phyloP scores from a whole-genome alignment of 768 basidiomycete species.

The Trametopsis cervina region DNA sequence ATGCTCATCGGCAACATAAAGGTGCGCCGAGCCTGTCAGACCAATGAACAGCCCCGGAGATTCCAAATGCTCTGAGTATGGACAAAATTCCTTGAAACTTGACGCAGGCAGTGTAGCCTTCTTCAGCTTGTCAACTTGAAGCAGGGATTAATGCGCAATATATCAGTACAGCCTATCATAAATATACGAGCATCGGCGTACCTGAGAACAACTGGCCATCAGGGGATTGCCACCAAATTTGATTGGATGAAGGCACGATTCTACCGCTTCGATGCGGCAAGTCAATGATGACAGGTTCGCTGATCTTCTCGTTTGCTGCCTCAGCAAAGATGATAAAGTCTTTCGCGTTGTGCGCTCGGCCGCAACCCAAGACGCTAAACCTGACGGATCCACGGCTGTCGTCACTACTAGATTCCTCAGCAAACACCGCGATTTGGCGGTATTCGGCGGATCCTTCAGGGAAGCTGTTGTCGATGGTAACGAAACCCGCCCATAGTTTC shows the following conservation, averaged over 20 bases:
- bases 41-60: conserved; percentile 47
- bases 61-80: conserved; percentile 32
- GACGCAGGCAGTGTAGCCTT: conserved; percentile 19
- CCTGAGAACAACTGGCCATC: conserved; percentile 40
- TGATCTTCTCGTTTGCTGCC: conserved; percentile 3
- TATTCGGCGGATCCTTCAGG: neutral
- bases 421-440: neutral
- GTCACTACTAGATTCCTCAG: conserved; percentile 1
- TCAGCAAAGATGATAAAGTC: conserved; percentile 15
- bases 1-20: conserved; percentile 40
- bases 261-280: conserved; percentile 35
- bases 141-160: neutral
- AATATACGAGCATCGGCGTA: conserved; percentile 3
- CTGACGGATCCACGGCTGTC: conserved; percentile 7
- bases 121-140: neutral
- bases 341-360: conserved; percentile 13
- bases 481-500: conserved; percentile 26
- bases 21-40: conserved; percentile 55
- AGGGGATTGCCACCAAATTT: conserved; percentile 35
- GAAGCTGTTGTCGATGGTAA: neutral
- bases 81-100: conserved; percentile 56
- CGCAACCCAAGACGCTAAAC: conserved; percentile 38
- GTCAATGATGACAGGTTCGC: conserved; percentile 4
- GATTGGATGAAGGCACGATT: conserved; percentile 29
- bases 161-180: neutral